Evolutionary conservation across 1,284 basidiomycete genomes (phyloP).

Genomic region (Tranzscheliella williamsii): DNA sequence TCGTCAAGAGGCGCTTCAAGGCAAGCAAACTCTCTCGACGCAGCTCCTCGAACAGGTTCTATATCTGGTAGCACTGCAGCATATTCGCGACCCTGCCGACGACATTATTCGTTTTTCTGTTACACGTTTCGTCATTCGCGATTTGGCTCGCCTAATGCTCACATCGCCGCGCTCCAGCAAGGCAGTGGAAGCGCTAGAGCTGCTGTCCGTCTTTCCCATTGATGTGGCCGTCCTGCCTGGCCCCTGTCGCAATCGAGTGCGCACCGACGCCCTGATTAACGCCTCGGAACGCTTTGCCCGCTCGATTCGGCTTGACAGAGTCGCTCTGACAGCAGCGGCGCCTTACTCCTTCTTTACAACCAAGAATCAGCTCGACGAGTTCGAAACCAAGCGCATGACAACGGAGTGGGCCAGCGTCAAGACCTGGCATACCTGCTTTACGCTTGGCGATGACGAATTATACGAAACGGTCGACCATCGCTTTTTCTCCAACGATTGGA

Average conservation of each 20-base stretch:
- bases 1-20: conserved; percentile 18
- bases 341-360: conserved; percentile 22
- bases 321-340: conserved; percentile 22
- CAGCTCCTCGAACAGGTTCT: conserved; percentile 33
- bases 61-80: conserved; percentile 30
- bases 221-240: conserved; percentile 29
- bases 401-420: conserved; percentile 34
- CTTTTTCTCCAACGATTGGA: conserved; percentile 24
- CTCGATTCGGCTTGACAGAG: conserved; percentile 25
- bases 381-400: conserved; percentile 23
- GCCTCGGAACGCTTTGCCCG: conserved; percentile 22
- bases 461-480: conserved; percentile 26
- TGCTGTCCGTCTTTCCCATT: conserved; percentile 31
- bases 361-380: conserved; percentile 14
- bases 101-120: conserved; percentile 27
- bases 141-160: conserved; percentile 25
- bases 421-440: conserved; percentile 27
- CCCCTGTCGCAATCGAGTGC: conserved; percentile 24
- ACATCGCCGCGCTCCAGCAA: conserved; percentile 19
- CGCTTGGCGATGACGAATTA: conserved; percentile 29
- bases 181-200: conserved; percentile 24
- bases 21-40: conserved; percentile 24
- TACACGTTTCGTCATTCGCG: conserved; percentile 21
- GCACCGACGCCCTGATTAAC: conserved; percentile 23
- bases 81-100: conserved; percentile 28